Evolutionary conservation across 345 rosid genomes (phyloP), one percentile per base, ranked within the genome.

Genomic region (Acer yangbiense): DNA sequence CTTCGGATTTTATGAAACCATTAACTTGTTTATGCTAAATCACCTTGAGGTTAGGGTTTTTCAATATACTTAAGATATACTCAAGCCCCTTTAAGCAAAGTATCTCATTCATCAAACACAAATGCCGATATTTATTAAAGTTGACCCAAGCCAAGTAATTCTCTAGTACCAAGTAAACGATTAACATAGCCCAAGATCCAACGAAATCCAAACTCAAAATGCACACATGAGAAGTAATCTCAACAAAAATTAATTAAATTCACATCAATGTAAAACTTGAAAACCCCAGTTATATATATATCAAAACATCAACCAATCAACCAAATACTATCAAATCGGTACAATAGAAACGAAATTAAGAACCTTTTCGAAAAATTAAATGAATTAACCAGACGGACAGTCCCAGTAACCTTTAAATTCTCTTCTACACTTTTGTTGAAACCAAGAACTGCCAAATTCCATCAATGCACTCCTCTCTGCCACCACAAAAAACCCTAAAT

Each of bases 401-500:
- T 77, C 82, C 83, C 80, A 73, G 65, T 62, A 81, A 71, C 57
- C 74, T 57, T 27, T 57, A 43, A 82, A 80, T 65, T 57, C 58
- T 69, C 85, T 60, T 21, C 84, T 64, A 82, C 71, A 63, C 71
- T 63, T 82, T 68, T 55, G 69, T 70, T 54, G 67, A 61, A 79
- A 72, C 79, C 69, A 72, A 4, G 48, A 77, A 74, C 86, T 43
- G 71, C 65, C 72, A 83, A 65, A 77, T 71, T 77, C 83, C 83
- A 74, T 54, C 79, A 65, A 82, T 81, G 86, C 89, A 85, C 72
- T 41, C 79, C 79, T 80, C 82, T 85, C 86, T 73, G 81, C 69
- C 86, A 78, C 71, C 68, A 74, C 29, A 65, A 71, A 81, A 81
- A 89, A 84, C 88, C 89, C 91, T 83, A 85, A 82, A 77, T 80